Conservation (phyloP, 2,329 filamentous ascomycete genomes). For the Emericellopsis cladophorae region DNA sequence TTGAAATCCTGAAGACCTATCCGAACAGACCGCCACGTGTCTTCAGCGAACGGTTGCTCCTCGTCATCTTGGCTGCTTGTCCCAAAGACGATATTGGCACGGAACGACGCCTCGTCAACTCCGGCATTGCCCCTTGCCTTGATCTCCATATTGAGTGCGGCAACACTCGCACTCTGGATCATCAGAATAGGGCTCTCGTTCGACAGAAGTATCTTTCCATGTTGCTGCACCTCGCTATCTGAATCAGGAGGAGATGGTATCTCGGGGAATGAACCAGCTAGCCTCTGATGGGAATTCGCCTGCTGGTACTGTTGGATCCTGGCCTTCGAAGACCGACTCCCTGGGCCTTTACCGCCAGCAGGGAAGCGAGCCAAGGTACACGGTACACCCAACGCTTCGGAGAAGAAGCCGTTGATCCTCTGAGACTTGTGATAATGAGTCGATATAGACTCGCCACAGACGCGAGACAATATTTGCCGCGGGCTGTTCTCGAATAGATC, state of each 20-base stretch:
- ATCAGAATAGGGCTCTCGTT: constrained; percentile 92
- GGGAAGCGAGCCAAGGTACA: constrained; percentile 81
- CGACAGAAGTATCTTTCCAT: constrained; percentile 58
- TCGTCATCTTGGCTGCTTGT: background rate
- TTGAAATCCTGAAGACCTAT: constrained; percentile 55
- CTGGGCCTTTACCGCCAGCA: constrained; percentile 44
- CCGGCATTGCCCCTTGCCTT: constrained; percentile 45
- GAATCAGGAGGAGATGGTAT: constrained; percentile 45
- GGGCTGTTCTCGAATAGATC: constrained; percentile 31
- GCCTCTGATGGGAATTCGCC: constrained; percentile 7
- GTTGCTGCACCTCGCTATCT: constrained; percentile 28
- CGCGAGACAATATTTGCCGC: constrained; percentile 43
- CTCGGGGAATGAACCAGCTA: constrained; percentile 42
- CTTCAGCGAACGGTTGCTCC: constrained; percentile 61
- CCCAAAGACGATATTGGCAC: constrained; percentile 71
- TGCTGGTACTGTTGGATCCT: constrained; percentile 49
- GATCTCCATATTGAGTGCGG: constrained; percentile 65
- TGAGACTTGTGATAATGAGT: constrained; percentile 57
- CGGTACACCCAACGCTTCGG: constrained; percentile 58
- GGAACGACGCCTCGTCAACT: constrained; percentile 64
- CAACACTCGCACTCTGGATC: constrained; percentile 69
- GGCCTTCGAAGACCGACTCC: constrained; percentile 58
- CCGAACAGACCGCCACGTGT: constrained; percentile 56
- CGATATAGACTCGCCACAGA: constrained; percentile 71
- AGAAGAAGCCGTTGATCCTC: constrained; percentile 65